A percentile compares a stretch with the other conserved stretches of the same genome.
phyloP scores from a whole-genome alignment of 139 green algal genomes.

The Closterium sp. region DNA sequence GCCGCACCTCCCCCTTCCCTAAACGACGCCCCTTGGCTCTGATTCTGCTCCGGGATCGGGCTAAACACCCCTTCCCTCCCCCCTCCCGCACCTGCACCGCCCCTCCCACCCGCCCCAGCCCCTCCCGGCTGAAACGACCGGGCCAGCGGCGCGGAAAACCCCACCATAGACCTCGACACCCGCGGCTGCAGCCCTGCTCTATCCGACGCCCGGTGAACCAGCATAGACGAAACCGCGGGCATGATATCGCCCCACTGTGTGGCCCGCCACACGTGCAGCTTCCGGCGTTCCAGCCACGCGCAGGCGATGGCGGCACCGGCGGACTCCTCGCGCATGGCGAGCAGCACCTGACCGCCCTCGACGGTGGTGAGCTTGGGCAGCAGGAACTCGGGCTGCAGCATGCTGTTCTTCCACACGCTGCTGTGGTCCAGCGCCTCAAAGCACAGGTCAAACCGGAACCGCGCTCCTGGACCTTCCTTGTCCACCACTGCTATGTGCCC shows the following conservation, averaged over 20 bases:
- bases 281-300: constrained; percentile 18
- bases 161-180: background rate
- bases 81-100: background rate
- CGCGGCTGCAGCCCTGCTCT: background rate
- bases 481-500: constrained; percentile 39
- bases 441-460: constrained; percentile 34
- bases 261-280: constrained; percentile 29
- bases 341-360: constrained; percentile 24
- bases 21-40: background rate
- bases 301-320: constrained; percentile 24
- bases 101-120: background rate
- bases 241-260: constrained; percentile 23
- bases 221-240: background rate
- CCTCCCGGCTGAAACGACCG: background rate
- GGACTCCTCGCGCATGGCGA: constrained; percentile 22
- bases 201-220: background rate
- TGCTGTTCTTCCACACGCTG: constrained; percentile 30
- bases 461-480: constrained; percentile 18
- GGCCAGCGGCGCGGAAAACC: constrained; percentile 21
- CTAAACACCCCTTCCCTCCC: background rate
- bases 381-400: constrained; percentile 20
- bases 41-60: background rate
- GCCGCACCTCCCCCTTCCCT: background rate
- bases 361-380: constrained; percentile 21
- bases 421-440: constrained; percentile 15